Conservation (phyloP, 306 rosid species). For the Cucurbita ficifolia region DNA sequence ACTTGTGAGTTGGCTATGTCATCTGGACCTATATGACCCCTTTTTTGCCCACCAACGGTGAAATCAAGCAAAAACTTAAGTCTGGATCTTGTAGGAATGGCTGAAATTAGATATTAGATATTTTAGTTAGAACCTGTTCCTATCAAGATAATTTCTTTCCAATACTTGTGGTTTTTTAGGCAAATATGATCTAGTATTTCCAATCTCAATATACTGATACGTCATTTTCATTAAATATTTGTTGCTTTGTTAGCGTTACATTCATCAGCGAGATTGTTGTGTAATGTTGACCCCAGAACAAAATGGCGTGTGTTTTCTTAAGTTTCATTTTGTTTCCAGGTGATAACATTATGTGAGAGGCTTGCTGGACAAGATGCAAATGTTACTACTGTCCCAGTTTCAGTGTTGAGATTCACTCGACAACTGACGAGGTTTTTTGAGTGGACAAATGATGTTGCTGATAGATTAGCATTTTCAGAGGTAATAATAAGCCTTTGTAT, state of each 20-base stretch:
- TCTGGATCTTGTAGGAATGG: background rate
- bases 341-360: slow-evolving; percentile 88
- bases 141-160: background rate
- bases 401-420: slow-evolving; percentile 77
- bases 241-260: background rate
- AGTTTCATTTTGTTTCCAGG: slow-evolving; percentile 28
- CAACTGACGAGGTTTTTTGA: slow-evolving; percentile 76
- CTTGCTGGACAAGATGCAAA: slow-evolving; percentile 98
- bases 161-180: background rate
- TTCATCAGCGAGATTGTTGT: background rate
- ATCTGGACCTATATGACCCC: background rate
- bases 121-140: background rate
- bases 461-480: slow-evolving; percentile 91
- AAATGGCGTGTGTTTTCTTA: background rate
- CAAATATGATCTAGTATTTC: background rate
- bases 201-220: background rate
- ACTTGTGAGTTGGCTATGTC: background rate
- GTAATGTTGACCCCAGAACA: background rate
- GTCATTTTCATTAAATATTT: background rate
- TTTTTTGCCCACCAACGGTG: background rate
- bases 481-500: slow-evolving; percentile 25
- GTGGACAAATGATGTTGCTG: slow-evolving; percentile 98
- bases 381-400: slow-evolving; percentile 84
- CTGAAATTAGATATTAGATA: background rate
- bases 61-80: background rate